Percentiles rank a stretch among this genome's conserved stretches.
Evolutionary conservation across 176 grass and related monocot species (phyloP).

Genomic region (sorghum (Sorghum bicolor)): Sorghum_bicolor_NCBIv3 NC_012873.2:6677501-6678000

Average conservation of each 20-base stretch:
- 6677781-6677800: slow-evolving; percentile 75
- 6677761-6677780: neutral
- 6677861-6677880: slow-evolving; percentile 91
- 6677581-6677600: slow-evolving; percentile 86
- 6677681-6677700: slow-evolving; percentile 4
- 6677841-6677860: slow-evolving; percentile 81
- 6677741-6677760: neutral
- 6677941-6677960: slow-evolving; percentile 84
- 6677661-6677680: slow-evolving; percentile 59
- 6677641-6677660: slow-evolving; percentile 67
- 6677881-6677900: slow-evolving; percentile 52
- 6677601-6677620: slow-evolving; percentile 72
- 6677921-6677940: slow-evolving; percentile 77
- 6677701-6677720: neutral
- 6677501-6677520: slow-evolving; percentile 91
- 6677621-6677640: slow-evolving; percentile 85
- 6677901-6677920: slow-evolving; percentile 75
- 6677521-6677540: slow-evolving; percentile 74
- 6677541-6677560: slow-evolving; percentile 74
- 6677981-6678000: slow-evolving; percentile 86
- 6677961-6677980: slow-evolving; percentile 88
- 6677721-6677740: neutral
- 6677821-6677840: slow-evolving; percentile 93
- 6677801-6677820: slow-evolving; percentile 80
- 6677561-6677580: slow-evolving; percentile 64